A percentile compares a stretch with the other conserved stretches of the same genome.
Conservation (phyloP, 192 early-diverging fungal species). For the Chytriomyces sp. region DNA sequence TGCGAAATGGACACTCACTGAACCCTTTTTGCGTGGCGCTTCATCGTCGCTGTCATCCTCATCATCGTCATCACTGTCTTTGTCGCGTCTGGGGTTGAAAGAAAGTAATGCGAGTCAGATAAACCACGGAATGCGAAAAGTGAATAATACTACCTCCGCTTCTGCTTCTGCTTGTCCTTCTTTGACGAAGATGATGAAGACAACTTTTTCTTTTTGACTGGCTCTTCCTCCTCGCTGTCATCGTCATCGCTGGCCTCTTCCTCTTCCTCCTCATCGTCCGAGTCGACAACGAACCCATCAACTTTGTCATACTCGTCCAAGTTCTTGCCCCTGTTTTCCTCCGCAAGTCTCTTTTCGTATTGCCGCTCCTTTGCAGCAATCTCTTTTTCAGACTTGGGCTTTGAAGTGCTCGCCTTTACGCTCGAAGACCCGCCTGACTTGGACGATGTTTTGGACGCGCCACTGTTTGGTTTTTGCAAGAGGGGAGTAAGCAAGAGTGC, state of each 20-base stretch:
- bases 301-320: conserved; percentile 41
- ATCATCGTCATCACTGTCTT: no score
- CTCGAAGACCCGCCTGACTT: background rate
- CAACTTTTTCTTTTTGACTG: conserved; percentile 11
- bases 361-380: conserved; percentile 27
- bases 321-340: conserved; percentile 38
- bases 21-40: no score
- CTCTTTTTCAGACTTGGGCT: conserved; percentile 27
- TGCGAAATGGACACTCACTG: no score
- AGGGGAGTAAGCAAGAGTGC: background rate
- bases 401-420: background rate
- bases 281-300: conserved; percentile 43
- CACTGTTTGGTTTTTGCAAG: background rate
- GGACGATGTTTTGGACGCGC: background rate
- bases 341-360: conserved; percentile 8
- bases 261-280: conserved; percentile 43
- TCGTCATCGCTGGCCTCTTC: conserved; percentile 27
- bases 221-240: conserved; percentile 22
- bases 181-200: background rate
- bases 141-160: conserved; percentile 6
- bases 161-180: conserved; percentile 42
- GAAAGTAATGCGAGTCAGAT: no score
- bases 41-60: no score
- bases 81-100: no score
- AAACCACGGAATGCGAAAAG: no score